A percentile compares a stretch with the other conserved stretches of the same genome.
Conservation (phyloP, 129 eudicot species). For the Oenanthe sinensis region DNA sequence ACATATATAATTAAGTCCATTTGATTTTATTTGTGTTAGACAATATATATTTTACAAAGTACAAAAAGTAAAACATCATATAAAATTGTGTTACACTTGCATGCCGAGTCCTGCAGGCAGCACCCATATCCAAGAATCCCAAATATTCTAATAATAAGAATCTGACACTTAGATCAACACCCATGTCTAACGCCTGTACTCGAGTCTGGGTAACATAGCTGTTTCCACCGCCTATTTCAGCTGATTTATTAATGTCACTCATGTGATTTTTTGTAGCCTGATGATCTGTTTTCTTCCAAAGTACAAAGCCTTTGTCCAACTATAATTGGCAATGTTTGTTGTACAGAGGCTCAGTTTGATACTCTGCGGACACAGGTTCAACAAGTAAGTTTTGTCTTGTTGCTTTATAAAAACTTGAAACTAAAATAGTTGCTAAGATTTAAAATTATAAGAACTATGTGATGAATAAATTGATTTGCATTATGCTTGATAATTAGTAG, state of each 20-base stretch:
- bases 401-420: background rate
- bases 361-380: conserved; percentile 51
- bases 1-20: too few relatives aligned
- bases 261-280: conserved; percentile 33
- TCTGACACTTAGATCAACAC: background rate
- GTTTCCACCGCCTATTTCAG: background rate
- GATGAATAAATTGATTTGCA: background rate
- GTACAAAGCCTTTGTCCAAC: conserved; percentile 66
- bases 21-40: background rate
- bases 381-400: conserved; percentile 32
- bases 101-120: background rate
- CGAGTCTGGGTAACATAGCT: background rate
- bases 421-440: background rate
- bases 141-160: too few relatives aligned
- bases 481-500: background rate
- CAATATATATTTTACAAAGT: background rate
- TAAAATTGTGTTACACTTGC: too few relatives aligned
- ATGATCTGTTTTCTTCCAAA: conserved; percentile 46
- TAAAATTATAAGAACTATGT: background rate
- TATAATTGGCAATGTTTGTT: conserved; percentile 54
- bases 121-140: background rate
- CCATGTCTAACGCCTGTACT: background rate
- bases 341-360: conserved; percentile 57
- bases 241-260: background rate
- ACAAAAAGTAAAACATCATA: too few relatives aligned